Base-by-base conservation (phyloP, 139 green algal genomes). In the Chlorella vulgaris region DNA sequence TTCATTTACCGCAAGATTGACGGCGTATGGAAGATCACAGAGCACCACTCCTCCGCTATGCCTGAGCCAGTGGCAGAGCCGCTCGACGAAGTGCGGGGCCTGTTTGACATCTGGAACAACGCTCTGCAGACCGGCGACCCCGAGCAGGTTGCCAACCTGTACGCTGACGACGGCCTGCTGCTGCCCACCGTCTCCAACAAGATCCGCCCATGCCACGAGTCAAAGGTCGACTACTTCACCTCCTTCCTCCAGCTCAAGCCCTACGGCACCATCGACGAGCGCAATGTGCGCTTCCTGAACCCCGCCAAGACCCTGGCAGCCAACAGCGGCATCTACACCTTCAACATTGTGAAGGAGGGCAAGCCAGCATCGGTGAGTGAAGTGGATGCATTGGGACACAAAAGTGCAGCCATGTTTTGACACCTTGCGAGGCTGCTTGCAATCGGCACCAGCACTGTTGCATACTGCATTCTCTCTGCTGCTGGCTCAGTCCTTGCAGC, bases 271-370 rank as follows among this genome's bases (percentile, higher is more conserved):
- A 65, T 65, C 22, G 55, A 65, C 55, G 55, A 65, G 55, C 28
- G 55, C 55, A 28, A 65, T 21, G 55, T 65, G 55, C 55, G 55
- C 55, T 65, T 65, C 55, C 55, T 65, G 18, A 65, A 65, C 55
- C 18, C 55, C 55, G 18, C 15, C 18, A 28, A 65, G 55, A 65
- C 55, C 22, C 55, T 65, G 55, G 55, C 55, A 8, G 55, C 55
- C 55, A 65, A 65, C 55, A 65, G 55, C 55, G 55, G 55, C 55
- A 65, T 65, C 55, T 65, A 65, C 55, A 65, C 55, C 55, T 65
- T 65, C 21, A 21, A 15, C 55, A 15, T 65, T 15, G 55, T 31
- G 18, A 65, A 65, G 55, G 55, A 65, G 18, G 55, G 55, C 55
- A 15, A 65, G 55, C 55, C 55, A 28, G 22, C 21, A 5, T 31